Evolutionary conservation across 202 grass and related monocot genomes (phyloP), one percentile per base, ranked within the genome.

Genomic region (Alloteropsis angusta): DNA sequence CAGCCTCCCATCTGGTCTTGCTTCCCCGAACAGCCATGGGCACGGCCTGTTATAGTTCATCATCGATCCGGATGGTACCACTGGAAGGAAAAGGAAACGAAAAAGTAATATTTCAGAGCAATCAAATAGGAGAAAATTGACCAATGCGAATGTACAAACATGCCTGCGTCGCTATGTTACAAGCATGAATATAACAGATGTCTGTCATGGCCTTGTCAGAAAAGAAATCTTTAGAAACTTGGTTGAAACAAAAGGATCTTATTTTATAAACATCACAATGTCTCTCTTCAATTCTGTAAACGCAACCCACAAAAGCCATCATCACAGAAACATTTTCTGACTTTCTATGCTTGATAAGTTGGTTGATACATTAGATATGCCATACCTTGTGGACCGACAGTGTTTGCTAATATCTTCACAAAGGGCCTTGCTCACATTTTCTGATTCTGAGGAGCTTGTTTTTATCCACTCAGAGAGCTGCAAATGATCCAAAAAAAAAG

Each of bases 381-480:
- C 41, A 60, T 90, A 95, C 96, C 89, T 86, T 56, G 80, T 59
- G 21, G 80, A 66, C 12, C 4, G 82, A 45, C 96, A 99, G 67
- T 95, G 92, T 74, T 85, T 89, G 84, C 89, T 93, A 61, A 99
- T 89, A 86, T 95, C 88, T 72, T 86, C 60, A 63, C 96, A 95
- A 68, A 99, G 92, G 30, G 86, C 81, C 64, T 85, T 85, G 68
- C 88, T 89, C 17, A 91, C 92, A 21, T 78, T 73, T 23, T 82
- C 86, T 16, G 83, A 75, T 84, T 95, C 72, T 47, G 71, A 37
- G 0, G 87, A 89, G 60, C 90, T 85, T 65, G 36, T 74, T 90
- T 99, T 99, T 76, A 99, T 91, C 92, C 77, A 92, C 49, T 91
- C 90, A 45, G 89, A 42, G 52, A 99, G 83, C 96, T 99, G 81